A percentile compares a stretch with the other conserved stretches of the same genome.
phyloP scores from a whole-genome alignment of 78 protist species.

The Paulinella micropora region DNA sequence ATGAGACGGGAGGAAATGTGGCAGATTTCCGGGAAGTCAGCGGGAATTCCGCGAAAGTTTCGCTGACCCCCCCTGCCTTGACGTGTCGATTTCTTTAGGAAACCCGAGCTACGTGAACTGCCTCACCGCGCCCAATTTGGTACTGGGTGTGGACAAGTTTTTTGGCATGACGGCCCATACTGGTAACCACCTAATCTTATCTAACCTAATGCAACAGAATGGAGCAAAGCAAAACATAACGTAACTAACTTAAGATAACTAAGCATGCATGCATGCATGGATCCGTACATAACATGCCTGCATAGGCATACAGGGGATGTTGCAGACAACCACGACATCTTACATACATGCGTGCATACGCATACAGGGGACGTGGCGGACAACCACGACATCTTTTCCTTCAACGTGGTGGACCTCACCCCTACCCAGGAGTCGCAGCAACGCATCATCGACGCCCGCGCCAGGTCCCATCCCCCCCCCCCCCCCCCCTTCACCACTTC shows the following conservation, averaged over 20 bases:
- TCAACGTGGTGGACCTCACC: background rate
- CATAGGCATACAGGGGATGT: background rate
- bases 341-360: background rate
- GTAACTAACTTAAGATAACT: background rate
- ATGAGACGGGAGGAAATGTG: too few species aligned
- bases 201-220: too few species aligned
- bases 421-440: too few species aligned
- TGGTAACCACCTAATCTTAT: too few species aligned
- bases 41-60: too few species aligned
- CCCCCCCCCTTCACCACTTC: too few species aligned
- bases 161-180: too few species aligned
- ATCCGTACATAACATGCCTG: background rate
- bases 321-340: background rate
- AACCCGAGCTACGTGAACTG: background rate
- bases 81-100: too few species aligned
- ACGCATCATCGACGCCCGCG: too few species aligned
- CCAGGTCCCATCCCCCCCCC: too few species aligned
- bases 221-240: background rate
- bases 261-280: background rate
- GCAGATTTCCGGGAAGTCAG: too few species aligned
- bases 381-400: background rate
- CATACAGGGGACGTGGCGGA: constrained; percentile 9
- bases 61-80: too few species aligned
- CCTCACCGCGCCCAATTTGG: background rate
- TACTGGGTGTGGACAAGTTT: background rate